phyloP scores from a whole-genome alignment of 768 basidiomycete species.

The Plicaturopsis crispa region DNA sequence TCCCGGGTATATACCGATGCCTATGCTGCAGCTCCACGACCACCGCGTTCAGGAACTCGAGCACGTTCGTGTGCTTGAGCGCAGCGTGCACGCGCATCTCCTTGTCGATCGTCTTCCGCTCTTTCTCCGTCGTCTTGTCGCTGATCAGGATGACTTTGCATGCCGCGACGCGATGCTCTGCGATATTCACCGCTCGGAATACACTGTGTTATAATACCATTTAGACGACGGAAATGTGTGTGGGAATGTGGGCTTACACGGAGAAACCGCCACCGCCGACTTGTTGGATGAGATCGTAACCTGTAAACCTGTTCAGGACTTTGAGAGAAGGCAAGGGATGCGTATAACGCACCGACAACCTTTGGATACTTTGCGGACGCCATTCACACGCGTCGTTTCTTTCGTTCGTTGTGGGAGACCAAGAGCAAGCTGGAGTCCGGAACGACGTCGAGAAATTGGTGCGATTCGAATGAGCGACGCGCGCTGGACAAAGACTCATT shows the following conservation, averaged over 20 bases:
- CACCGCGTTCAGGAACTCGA: conserved; percentile 77
- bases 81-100: conserved; percentile 87
- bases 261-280: conserved; percentile 89
- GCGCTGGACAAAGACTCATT: too few species aligned
- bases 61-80: conserved; percentile 71
- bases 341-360: conserved; percentile 16
- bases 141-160: conserved; percentile 78
- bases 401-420: too few species aligned
- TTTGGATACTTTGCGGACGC: conserved; percentile 23
- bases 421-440: too few species aligned
- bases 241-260: conserved; percentile 38
- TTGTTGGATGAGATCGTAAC: conserved; percentile 63
- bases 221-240: background rate
- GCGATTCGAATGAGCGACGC: too few species aligned
- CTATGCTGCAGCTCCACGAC: conserved; percentile 61
- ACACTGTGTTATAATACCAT: conserved; percentile 42
- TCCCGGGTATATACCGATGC: conserved; percentile 60
- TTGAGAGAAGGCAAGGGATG: background rate
- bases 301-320: conserved; percentile 23
- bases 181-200: conserved; percentile 70
- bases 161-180: conserved; percentile 64
- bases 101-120: conserved; percentile 79
- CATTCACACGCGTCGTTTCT: too few species aligned
- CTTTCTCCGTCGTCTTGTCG: conserved; percentile 50
- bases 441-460: too few species aligned